Base-by-base conservation (phyloP, 805 yeast species). In the Ogataea naganishii region DNA sequence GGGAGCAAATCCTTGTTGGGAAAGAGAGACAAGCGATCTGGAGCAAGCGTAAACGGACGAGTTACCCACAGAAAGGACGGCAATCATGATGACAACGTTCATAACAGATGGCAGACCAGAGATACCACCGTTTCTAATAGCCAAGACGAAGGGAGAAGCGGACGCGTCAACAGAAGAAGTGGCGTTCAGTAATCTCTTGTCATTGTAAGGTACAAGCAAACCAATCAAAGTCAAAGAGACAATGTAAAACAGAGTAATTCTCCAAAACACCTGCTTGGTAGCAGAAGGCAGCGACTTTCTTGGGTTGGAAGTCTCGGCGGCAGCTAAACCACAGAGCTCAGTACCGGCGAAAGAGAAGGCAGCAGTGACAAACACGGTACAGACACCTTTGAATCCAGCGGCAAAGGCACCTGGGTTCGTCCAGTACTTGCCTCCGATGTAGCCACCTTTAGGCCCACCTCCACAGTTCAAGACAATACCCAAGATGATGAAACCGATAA, bases 111-210 rank as follows among this genome's bases (percentile, higher is more conserved):
- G 88, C 28, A 79, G 64, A 24, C 73, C 80, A 28, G 58, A 59
- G 40, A 80, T 72, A 42, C 80, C 78, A 18, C 72, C 80, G 31
- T 65, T 58, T 18, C 65, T 59, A 33, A 79, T 71, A 23, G 88
- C 85, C 53, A 80, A 66, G 40, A 80, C 88, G 48, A 79, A 80
- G 16, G 89, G 89, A 12, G 88, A 80, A 18, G 83, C 77, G 18
- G 75, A 55, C 24, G 73, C 68, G 40, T 73, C 72, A 15, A 56
- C 59, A 22, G 68, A 62, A 8, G 64, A 49, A 1, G 67, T 44
- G 25, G 76, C 75, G 44, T 63, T 58, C 35, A 75, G 55, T 16
- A 64, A 46, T 41, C 71, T 58, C 3, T 57, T 52, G 39, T 69
- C 64, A 47, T 60, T 54, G 53, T 66, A 70, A 29, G 85, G 84